Base-by-base conservation (phyloP, 2,329 filamentous ascomycete genomes). In the Talaromyces sp. region DNA sequence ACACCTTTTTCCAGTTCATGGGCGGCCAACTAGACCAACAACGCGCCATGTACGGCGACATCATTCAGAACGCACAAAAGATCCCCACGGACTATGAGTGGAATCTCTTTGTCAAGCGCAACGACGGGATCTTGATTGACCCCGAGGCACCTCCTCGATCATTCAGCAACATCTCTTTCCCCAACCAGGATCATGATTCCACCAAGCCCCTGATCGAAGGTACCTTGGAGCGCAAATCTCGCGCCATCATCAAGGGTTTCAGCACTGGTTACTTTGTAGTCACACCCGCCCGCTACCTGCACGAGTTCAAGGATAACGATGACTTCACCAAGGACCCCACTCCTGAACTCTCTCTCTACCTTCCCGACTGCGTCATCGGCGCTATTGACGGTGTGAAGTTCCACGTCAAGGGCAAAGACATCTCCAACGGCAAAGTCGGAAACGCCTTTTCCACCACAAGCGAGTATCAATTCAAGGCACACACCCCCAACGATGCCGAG, bases 251-350 rank as follows among this genome's bases (percentile, higher is more conserved):
- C 70, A 83, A 89, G 77, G 89, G 89, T 63, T 95, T 91, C 77
- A 88, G 86, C 66, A 86, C 90, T 0, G 86, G 85, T 62, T 96
- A 96, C 82, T 99, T 96, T 73, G 93, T 95, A 62, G 86, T 98
- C 55, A 96, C 92, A 0, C 90, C 92, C 0, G 85, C 90, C 63
- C 92, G 91, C 71, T 99, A 89, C 79, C 80, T 99, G 63, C 95
- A 99, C 79, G 93, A 97, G 77, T 99, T 96, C 83, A 96, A 96
- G 79, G 92, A 96, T 71, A 89, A 91, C 73, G 93, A 98, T 71
- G 84, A 88, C 70, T 83, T 86, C 71, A 79, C 79, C 63, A 82
- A 69, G 48, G 76, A 79, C n/a, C 77, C 77, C 6, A 83, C 84
- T 62, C 93, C 95, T 0, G 93, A 99, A 74, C 81, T 95, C 44